These are phyloP conservation scores for Fusarium paranaense DNA, from an alignment of 2,329 filamentous ascomycete genomes.

Conservation along the genomic window DNA sequence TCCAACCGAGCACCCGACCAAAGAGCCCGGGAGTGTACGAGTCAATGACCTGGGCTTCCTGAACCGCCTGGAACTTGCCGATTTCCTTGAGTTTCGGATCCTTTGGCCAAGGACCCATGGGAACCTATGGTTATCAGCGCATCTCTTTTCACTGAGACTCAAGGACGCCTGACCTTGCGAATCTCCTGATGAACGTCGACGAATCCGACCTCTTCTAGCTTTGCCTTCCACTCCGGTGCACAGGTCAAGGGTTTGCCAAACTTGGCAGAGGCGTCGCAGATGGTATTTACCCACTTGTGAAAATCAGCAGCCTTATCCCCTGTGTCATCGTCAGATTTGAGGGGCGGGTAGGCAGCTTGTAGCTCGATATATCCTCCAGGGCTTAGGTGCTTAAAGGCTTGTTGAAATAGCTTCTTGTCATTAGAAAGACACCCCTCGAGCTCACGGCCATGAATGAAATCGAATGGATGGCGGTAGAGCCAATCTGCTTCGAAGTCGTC, in stretches of 20 bases:
- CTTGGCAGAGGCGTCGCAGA: not conserved
- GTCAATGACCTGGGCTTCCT: slow-evolving; percentile 28
- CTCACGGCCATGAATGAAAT: slow-evolving; percentile 29
- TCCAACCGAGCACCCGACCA: slow-evolving; percentile 30
- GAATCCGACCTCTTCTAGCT: slow-evolving; percentile 1
- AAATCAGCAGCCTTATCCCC: not conserved
- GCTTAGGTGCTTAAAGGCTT: not conserved
- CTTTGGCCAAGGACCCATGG: slow-evolving; percentile 16
- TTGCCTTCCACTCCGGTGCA: not conserved
- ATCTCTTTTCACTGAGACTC: not conserved
- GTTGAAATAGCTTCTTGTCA: not conserved
- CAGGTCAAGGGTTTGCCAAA: slow-evolving; percentile 6
- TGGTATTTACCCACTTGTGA: not conserved
- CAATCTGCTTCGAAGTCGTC: slow-evolving; percentile 28
- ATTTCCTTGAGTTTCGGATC: slow-evolving; percentile 17
- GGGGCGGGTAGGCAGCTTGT: slow-evolving; percentile 1
- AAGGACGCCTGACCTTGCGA: not conserved
- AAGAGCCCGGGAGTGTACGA: slow-evolving; percentile 30
- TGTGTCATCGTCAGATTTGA: slow-evolving; percentile 9
- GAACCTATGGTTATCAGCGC: not conserved
- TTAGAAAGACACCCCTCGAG: slow-evolving; percentile 15
- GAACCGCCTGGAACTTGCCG: slow-evolving; percentile 11
- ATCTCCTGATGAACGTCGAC: not conserved
- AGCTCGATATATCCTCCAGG: slow-evolving; percentile 17
- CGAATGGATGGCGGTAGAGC: slow-evolving; percentile 12